phyloP scores from a whole-genome alignment of 2,329 filamentous ascomycete species.

The Fusarium tuaranense region DNA sequence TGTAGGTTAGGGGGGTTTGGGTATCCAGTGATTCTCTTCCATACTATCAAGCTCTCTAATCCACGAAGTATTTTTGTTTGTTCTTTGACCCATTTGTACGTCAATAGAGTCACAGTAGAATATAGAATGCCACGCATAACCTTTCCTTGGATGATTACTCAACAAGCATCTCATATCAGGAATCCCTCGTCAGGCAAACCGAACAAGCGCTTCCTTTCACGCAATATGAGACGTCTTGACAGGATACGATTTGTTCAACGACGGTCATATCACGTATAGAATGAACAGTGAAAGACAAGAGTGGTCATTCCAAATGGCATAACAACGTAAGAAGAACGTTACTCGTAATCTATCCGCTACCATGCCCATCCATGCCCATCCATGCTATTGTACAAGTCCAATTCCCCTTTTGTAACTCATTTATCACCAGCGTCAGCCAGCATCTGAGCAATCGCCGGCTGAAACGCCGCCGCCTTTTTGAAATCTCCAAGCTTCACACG shows the following conservation, averaged over 20 bases:
- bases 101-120: background rate
- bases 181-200: background rate
- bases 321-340: background rate
- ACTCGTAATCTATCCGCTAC: background rate
- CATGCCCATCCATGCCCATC: background rate
- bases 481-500: slow-evolving; percentile 77
- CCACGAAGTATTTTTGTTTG: no score
- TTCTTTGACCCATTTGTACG: background rate
- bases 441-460: slow-evolving; percentile 40
- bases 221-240: background rate
- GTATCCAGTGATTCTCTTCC: background rate
- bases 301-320: background rate
- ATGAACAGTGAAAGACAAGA: background rate
- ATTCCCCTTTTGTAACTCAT: background rate
- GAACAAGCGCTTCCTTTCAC: background rate
- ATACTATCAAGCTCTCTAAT: background rate
- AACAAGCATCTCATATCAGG: no score
- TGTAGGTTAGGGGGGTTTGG: background rate
- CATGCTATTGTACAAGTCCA: background rate
- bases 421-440: slow-evolving; percentile 30
- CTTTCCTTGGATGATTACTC: background rate
- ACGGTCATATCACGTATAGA: background rate
- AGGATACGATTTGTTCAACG: no score
- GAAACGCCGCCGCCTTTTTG: slow-evolving; percentile 65
- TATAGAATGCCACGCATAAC: background rate